These are phyloP conservation scores for Cryptosporidium sp. DNA, from an alignment of 169 alveolate genomes.

Conservation along the genomic window DNA sequence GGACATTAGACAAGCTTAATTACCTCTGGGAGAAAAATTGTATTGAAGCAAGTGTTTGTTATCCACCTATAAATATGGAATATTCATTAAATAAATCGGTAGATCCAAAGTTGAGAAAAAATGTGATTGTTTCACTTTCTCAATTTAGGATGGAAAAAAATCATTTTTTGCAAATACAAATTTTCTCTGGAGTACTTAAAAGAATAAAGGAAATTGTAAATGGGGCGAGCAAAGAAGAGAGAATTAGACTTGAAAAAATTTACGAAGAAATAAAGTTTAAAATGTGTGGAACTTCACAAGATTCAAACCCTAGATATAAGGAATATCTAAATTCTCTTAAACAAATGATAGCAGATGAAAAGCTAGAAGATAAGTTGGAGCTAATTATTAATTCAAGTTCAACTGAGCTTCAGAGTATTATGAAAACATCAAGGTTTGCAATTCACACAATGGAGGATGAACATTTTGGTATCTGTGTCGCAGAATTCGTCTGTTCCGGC, in stretches of 20 bases:
- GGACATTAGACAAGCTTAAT: conserved; percentile 87
- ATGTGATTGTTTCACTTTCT: conserved; percentile 85
- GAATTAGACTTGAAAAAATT: conserved; percentile 78
- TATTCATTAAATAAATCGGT: conserved; percentile 72
- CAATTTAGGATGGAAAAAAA: conserved; percentile 92
- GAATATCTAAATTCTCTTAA: conserved; percentile 74
- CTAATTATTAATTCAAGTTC: conserved; percentile 78
- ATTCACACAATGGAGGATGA: conserved; percentile 92
- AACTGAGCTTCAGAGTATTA: conserved; percentile 75
- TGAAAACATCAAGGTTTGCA: conserved; percentile 85
- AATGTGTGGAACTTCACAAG: conserved; percentile 69
- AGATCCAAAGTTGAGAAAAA: conserved; percentile 38
- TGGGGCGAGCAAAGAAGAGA: conserved; percentile 83
- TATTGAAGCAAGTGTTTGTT: conserved; percentile 74
- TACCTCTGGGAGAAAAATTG: conserved; percentile 80
- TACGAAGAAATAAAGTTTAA: conserved; percentile 58
- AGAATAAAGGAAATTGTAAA: conserved; percentile 73
- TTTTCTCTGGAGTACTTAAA: conserved; percentile 79
- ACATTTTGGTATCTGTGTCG: conserved; percentile 92
- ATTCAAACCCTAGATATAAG: conserved; percentile 44
- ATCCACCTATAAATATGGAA: conserved; percentile 88
- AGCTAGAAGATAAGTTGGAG: conserved; percentile 77
- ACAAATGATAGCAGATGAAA: conserved; percentile 63
- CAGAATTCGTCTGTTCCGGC: conserved; percentile 93
- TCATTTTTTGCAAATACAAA: conserved; percentile 83